Evolutionary conservation across 1,139 yeast species (phyloP).

Genomic region (Petasospora fabianii): DNA sequence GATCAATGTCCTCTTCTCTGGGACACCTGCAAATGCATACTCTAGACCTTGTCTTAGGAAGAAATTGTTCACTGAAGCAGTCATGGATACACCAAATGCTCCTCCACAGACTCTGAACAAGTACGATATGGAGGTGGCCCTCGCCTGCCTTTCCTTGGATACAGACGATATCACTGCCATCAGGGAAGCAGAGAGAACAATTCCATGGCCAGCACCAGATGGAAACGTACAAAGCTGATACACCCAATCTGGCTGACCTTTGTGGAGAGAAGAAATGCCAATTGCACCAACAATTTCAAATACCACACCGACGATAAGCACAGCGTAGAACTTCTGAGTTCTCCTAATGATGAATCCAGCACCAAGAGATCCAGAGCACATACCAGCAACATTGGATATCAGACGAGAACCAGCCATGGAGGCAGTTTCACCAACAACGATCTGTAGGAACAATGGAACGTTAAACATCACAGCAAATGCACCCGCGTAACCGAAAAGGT

Average conservation of each 20-base stretch:
- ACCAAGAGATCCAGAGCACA: constrained; percentile 10
- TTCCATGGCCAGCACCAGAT: constrained; percentile 10
- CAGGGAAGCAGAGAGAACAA: constrained; percentile 8
- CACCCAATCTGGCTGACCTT: constrained; percentile 2
- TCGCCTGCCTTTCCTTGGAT: constrained; percentile 4
- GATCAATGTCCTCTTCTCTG: constrained; percentile 1
- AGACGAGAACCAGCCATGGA: constrained; percentile 7
- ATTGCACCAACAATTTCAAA: constrained; percentile 8
- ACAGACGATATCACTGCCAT: constrained; percentile 12
- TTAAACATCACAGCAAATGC: constrained; percentile 10
- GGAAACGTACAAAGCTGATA: constrained; percentile 7
- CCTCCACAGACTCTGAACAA: constrained; percentile 11
- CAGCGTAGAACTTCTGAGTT: constrained; percentile 7
- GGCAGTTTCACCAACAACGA: constrained; percentile 9
- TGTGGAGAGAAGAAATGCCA: background rate
- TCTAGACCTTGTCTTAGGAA: constrained; percentile 5
- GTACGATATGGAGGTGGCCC: constrained; percentile 9
- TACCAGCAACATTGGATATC: constrained; percentile 8
- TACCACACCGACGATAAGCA: constrained; percentile 3
- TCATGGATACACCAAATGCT: constrained; percentile 9
- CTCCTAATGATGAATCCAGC: constrained; percentile 8
- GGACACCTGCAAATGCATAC: constrained; percentile 2
- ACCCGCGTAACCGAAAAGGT: constrained; percentile 10
- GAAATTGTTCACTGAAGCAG: constrained; percentile 8
- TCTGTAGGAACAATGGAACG: constrained; percentile 9